Evolutionary conservation across 768 basidiomycete genomes (phyloP), one percentile per base, ranked within the genome.

Genomic region (Strobilomyces confusus): DNA sequence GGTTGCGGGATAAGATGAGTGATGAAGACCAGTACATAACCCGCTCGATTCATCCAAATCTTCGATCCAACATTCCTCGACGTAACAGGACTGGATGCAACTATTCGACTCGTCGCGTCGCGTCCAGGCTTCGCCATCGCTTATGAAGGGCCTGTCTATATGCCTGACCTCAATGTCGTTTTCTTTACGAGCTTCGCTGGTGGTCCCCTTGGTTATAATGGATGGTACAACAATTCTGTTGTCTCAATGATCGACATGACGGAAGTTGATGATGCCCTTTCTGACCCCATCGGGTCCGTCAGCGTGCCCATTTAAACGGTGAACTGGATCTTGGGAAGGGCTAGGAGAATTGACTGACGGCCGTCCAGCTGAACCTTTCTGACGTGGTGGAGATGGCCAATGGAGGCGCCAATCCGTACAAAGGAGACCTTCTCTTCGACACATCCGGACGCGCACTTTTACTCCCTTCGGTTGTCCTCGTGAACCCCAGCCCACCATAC

Each of bases 101-200:
- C 26, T 8, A 26, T 26, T 26, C 26, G 79, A 11, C 68, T 80
- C 49, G 78, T 93, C 36, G 82, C 83, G 0, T 78, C 80, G 9
- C 83, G 83, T 54, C 76, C 78, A 11, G 79, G 76, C 8, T 85
- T 83, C 66, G 84, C 84, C 1, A 82, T 90, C 57, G 87, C 88
- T 13, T 89, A 92, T 60, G 90, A 92, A 69, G 90, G 86, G 3
- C 87, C 86, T 26, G 26, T 26, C 26, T 26, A 26, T 8, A 8
- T 26, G 26, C 26, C 26, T 4, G 26, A 4, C 26, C 0, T 73
- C 22, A 79, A 90, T 59, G 80, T 85, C 52, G 73, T 93, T 4
- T 85, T 82, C 71, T 92, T 92, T 60, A 77, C 80, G 4, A 85
- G 84, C 67, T 87, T 82, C 54, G 82, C 79, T 54, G 87, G 89